These are phyloP conservation scores for Evernia prunastri DNA, from an alignment of 495 filamentous ascomycete species.

Conservation along the genomic window DNA sequence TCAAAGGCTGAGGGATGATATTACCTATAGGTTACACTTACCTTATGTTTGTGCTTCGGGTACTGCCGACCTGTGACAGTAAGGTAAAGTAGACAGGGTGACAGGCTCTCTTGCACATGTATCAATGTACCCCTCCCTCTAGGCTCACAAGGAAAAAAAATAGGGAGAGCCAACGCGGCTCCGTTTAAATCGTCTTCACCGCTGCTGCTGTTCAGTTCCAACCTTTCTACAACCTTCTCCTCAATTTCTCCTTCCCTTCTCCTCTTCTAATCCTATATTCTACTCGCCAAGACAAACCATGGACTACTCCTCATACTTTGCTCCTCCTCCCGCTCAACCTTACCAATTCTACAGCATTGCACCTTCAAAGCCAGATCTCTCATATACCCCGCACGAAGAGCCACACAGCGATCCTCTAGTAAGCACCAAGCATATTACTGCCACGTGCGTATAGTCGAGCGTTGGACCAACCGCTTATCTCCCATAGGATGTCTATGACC, in stretches of 20 bases:
- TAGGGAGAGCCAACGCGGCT: neutral
- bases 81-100: no score
- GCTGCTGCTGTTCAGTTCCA: neutral
- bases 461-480: slow-evolving; percentile 1
- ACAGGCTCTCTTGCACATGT: neutral
- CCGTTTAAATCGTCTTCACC: neutral
- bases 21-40: no score
- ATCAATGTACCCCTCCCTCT: neutral
- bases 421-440: slow-evolving; percentile 4
- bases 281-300: slow-evolving; percentile 12
- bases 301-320: slow-evolving; percentile 29
- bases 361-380: slow-evolving; percentile 18
- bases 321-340: slow-evolving; percentile 20
- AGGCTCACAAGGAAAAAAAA: no score
- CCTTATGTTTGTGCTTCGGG: neutral
- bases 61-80: no score
- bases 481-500: slow-evolving; percentile 23
- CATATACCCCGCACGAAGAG: slow-evolving; percentile 26
- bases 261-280: neutral
- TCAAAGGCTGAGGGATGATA: no score
- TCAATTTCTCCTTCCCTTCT: neutral
- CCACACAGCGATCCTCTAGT: slow-evolving; percentile 23
- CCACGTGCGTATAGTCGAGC: no score
- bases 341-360: slow-evolving; percentile 24
- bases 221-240: neutral